Base-by-base conservation (phyloP, 176 grass and related monocot species). In the Neostapfia colusana region DNA sequence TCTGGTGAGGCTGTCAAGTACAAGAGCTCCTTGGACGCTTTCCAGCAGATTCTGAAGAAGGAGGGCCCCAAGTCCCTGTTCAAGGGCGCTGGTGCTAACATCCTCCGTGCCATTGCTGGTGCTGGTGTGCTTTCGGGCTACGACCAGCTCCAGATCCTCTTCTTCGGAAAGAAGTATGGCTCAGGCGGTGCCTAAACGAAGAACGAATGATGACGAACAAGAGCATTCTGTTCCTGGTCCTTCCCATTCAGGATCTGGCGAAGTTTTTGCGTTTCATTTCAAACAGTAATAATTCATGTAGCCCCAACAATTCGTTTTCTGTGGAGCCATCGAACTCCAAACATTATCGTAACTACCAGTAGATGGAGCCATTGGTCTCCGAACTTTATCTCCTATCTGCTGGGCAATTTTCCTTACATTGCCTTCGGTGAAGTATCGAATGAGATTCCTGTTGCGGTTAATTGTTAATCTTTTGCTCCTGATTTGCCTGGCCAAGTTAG, bases 11-110 rank as follows among this genome's bases (percentile, higher is more conserved):
- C 89, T 0, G 94, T 97, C 45, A 93, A 97, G 84, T 97, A 97
- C 91, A 97, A 91, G 72, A 91, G 86, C 84, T 97, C 94, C 6
- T 6, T 97, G 42, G 91, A 97, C 10, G 91, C 90, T 2, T 93
- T 97, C 46, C 16, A 54, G 24, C 94, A 97, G 67, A 97, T 97
- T 24, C 75, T 97, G 62, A 87, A 88, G 72, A 97, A 89, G 8
- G 94, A 97, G 65, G 94, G 94, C 1, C 40, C 89, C 25, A 93
- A 86, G 81, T 97, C 94, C 3, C 84, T 97, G 16, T 97, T 93
- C 89, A 97, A 97, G 91, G 94, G 94, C 65, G 94, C 94, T 35
- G 94, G 94, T 79, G 94, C 94, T 9, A 97, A 97, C 78, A 91
- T 97, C 67, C 91, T 97, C 46, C 94, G 94, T 83, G 94, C 88